A percentile compares a stretch with the other conserved stretches of the same genome.
phyloP scores from a whole-genome alignment of 768 basidiomycete genomes.

The Crepidotus variabilis region DNA sequence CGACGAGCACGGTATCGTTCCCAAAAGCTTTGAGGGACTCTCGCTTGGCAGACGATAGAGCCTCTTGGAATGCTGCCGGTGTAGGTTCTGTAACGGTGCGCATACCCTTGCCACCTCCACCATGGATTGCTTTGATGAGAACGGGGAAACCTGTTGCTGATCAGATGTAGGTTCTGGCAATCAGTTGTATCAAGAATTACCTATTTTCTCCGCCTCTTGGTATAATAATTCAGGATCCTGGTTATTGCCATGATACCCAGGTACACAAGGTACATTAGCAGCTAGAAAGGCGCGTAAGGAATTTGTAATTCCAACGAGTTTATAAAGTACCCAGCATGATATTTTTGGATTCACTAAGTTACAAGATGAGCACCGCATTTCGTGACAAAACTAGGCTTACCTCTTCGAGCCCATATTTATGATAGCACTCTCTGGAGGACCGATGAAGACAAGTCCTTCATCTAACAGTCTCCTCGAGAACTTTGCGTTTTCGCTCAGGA shows the following conservation, averaged over 20 bases:
- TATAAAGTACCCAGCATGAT: slow-evolving; percentile 73
- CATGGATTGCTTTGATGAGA: slow-evolving; percentile 94
- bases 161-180: not conserved
- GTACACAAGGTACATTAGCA: slow-evolving; percentile 90
- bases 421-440: slow-evolving; percentile 85
- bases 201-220: slow-evolving; percentile 67
- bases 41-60: slow-evolving; percentile 81
- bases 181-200: slow-evolving; percentile 24
- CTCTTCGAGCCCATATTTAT: slow-evolving; percentile 95
- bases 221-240: slow-evolving; percentile 74
- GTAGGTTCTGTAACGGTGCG: slow-evolving; percentile 61
- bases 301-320: not conserved
- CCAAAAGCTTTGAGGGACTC: slow-evolving; percentile 88
- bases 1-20: slow-evolving; percentile 81
- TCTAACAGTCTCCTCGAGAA: slow-evolving; percentile 75
- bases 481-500: slow-evolving; percentile 85
- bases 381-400: slow-evolving; percentile 28
- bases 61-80: slow-evolving; percentile 70
- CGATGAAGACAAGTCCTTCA: slow-evolving; percentile 86
- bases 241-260: slow-evolving; percentile 86
- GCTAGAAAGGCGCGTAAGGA: slow-evolving; percentile 32
- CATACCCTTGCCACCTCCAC: slow-evolving; percentile 97
- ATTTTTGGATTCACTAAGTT: slow-evolving; percentile 78
- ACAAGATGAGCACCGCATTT: not conserved
- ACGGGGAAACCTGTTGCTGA: slow-evolving; percentile 70